Percentiles rank a stretch among this genome's conserved stretches.
These are phyloP conservation scores for Aristolochia californica DNA, from an alignment of 164 flowering plant species.

Conservation along the genomic window DNA sequence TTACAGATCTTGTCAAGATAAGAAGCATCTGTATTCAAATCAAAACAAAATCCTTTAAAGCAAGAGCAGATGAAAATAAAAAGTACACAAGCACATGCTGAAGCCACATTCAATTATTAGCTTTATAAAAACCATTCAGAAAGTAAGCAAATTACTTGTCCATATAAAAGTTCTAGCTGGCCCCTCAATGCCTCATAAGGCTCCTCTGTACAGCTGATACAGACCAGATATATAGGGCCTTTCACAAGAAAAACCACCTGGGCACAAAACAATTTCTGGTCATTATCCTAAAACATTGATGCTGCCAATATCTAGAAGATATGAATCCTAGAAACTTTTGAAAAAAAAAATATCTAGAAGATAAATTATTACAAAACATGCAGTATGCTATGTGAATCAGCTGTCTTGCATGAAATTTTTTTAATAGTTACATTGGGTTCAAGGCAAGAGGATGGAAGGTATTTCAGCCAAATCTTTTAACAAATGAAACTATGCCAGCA, in stretches of 20 bases:
- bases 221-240: constrained; percentile 91
- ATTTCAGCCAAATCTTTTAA: no score
- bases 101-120: not conserved
- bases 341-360: not conserved
- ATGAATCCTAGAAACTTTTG: no score
- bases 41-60: not conserved
- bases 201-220: constrained; percentile 99
- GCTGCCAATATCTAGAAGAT: not conserved
- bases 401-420: no score
- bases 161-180: constrained; percentile 86
- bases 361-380: not conserved
- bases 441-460: no score
- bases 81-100: not conserved
- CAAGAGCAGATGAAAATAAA: not conserved
- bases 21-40: constrained; percentile 81
- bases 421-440: no score
- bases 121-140: not conserved
- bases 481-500: no score
- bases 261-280: constrained; percentile 5
- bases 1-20: constrained; percentile 89
- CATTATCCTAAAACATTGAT: not conserved
- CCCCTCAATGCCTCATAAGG: constrained; percentile 75
- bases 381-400: no score
- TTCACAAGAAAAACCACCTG: constrained; percentile 95
- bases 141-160: constrained; percentile 52